Evolutionary conservation across 345 rosid genomes (phyloP).

Genomic region (Eucalyptus erythrocorys): DNA sequence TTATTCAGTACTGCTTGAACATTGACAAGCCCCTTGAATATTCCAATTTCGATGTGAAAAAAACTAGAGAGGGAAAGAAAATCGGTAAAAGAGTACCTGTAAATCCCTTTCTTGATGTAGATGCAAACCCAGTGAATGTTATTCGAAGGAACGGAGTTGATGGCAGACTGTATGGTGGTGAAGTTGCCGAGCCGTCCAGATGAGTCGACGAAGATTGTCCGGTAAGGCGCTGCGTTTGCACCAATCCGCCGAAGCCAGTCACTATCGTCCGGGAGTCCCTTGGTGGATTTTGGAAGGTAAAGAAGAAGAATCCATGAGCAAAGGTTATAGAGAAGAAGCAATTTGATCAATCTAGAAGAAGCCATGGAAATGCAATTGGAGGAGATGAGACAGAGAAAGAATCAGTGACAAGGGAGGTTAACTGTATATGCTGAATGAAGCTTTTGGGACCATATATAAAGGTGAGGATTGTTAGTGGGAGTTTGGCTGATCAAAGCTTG

Average conservation of each 20-base stretch:
- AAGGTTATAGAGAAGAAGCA: neutral
- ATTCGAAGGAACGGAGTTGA: slow-evolving; percentile 34
- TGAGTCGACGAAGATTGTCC: slow-evolving; percentile 23
- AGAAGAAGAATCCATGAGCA: neutral
- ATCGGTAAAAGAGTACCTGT: slow-evolving; percentile 18
- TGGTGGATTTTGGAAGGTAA: neutral
- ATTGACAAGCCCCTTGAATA: neutral
- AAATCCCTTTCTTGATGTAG: slow-evolving; percentile 33
- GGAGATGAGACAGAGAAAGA: neutral
- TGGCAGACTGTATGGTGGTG: slow-evolving; percentile 50
- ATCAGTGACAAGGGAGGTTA: neutral
- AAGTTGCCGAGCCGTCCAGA: slow-evolving; percentile 35
- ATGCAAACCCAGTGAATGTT: slow-evolving; percentile 51
- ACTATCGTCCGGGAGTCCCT: neutral
- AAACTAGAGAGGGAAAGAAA: neutral
- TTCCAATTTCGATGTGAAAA: neutral
- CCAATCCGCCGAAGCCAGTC: neutral
- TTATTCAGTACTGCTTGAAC: neutral
- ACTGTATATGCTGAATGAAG: neutral
- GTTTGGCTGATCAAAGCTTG: neutral
- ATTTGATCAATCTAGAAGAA: neutral
- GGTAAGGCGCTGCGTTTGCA: neutral
- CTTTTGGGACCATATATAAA: neutral
- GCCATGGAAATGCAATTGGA: neutral
- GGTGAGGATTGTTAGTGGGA: neutral